These are phyloP conservation scores for Uromyces viciae-fabae DNA, from an alignment of 1,284 basidiomycete species.

Conservation along the genomic window DNA sequence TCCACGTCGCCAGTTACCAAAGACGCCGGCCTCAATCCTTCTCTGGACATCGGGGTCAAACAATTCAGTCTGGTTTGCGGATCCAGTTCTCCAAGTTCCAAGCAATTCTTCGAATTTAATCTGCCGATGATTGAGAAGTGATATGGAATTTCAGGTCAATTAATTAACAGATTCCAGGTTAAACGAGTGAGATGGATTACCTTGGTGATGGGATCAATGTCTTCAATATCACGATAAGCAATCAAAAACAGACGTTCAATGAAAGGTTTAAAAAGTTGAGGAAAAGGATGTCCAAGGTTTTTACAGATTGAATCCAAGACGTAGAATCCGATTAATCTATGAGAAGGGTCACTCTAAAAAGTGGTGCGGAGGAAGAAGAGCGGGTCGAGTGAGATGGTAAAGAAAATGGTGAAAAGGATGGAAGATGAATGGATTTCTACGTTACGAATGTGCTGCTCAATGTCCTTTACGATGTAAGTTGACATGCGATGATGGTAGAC, in stretches of 20 bases:
- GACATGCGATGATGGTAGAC: slow-evolving; percentile 45
- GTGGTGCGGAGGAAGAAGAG: neutral
- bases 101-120: slow-evolving; percentile 44
- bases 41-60: slow-evolving; percentile 41
- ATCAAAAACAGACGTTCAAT: slow-evolving; percentile 43
- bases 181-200: neutral
- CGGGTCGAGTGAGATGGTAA: neutral
- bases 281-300: slow-evolving; percentile 45
- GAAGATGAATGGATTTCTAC: neutral
- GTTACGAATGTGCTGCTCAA: slow-evolving; percentile 43
- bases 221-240: slow-evolving; percentile 45
- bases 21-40: slow-evolving; percentile 33
- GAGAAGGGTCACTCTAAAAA: slow-evolving; percentile 42
- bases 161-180: too few species aligned
- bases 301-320: slow-evolving; percentile 46
- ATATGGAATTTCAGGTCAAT: too few species aligned
- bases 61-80: slow-evolving; percentile 31
- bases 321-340: slow-evolving; percentile 43
- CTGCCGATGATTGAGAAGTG: neutral
- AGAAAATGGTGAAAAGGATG: neutral
- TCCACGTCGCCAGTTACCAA: slow-evolving; percentile 37
- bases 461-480: slow-evolving; percentile 42
- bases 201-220: slow-evolving; percentile 42
- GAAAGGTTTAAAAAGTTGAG: slow-evolving; percentile 41
- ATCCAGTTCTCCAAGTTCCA: slow-evolving; percentile 43